These are phyloP conservation scores for Termitomyces sp. DNA, from an alignment of 768 basidiomycete species.

Conservation along the genomic window DNA sequence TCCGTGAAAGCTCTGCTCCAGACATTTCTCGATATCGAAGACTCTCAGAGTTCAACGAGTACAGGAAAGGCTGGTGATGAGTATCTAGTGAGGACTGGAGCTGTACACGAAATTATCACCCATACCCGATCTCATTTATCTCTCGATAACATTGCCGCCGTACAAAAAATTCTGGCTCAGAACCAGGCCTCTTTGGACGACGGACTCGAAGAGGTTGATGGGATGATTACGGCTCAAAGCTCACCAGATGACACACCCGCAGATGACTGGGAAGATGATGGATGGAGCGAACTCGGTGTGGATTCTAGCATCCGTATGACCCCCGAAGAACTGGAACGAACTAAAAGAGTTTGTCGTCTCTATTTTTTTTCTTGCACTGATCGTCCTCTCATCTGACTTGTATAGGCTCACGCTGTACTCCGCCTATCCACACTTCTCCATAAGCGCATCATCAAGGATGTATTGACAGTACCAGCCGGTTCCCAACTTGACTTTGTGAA, in stretches of 20 bases:
- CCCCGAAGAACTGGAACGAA: slow-evolving; percentile 47
- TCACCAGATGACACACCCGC: slow-evolving; percentile 32
- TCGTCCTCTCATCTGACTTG: background rate
- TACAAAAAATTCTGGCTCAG: slow-evolving; percentile 45
- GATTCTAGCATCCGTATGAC: slow-evolving; percentile 43
- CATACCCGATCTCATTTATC: slow-evolving; percentile 51
- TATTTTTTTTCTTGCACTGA: background rate
- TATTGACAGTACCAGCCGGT: slow-evolving; percentile 32
- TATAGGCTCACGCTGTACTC: slow-evolving; percentile 56
- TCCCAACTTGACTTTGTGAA: slow-evolving; percentile 18
- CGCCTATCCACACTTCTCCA: slow-evolving; percentile 61
- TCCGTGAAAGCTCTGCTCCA: slow-evolving; percentile 42
- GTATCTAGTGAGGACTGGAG: slow-evolving; percentile 53
- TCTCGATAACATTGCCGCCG: slow-evolving; percentile 53
- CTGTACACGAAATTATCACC: slow-evolving; percentile 61
- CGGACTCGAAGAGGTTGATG: slow-evolving; percentile 52
- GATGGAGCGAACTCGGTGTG: slow-evolving; percentile 65
- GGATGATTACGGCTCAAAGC: slow-evolving; percentile 43
- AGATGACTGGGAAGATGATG: slow-evolving; percentile 56
- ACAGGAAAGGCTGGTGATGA: slow-evolving; percentile 33
- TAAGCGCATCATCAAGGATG: slow-evolving; percentile 51
- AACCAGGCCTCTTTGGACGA: slow-evolving; percentile 61
- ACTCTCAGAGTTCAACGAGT: slow-evolving; percentile 14
- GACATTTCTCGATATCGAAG: slow-evolving; percentile 36
- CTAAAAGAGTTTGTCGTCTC: slow-evolving; percentile 52